A percentile compares a stretch with the other conserved stretches of the same genome.
These are phyloP conservation scores for Apiotrichum mycotoxinovorans DNA, from an alignment of 1,284 basidiomycete genomes.

Conservation along the genomic window DNA sequence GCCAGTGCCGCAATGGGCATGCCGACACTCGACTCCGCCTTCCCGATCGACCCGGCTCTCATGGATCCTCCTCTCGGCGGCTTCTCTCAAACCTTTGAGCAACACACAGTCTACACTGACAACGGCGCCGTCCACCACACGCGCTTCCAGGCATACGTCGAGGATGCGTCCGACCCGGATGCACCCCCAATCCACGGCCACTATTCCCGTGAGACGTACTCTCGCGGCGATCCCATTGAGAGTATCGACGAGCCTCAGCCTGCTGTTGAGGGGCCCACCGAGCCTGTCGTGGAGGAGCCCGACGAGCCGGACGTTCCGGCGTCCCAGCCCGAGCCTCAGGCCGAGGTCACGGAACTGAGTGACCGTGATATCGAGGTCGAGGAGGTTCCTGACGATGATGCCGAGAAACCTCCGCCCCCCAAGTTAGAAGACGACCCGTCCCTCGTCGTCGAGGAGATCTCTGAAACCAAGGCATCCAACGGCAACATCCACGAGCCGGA, in stretches of 20 bases:
- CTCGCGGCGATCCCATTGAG: background rate
- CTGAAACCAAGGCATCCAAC: background rate
- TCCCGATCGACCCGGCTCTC: background rate
- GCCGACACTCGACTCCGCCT: background rate
- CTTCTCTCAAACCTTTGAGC: background rate
- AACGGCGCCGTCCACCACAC: background rate
- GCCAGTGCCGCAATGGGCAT: too few relatives aligned
- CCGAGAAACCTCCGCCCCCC: background rate
- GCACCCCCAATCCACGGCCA: background rate
- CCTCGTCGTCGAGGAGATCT: background rate
- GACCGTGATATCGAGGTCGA: background rate
- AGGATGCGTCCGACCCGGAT: slow-evolving; percentile 3
- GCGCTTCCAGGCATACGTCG: background rate
- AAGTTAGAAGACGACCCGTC: background rate
- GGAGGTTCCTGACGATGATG: background rate
- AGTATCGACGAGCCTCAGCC: background rate
- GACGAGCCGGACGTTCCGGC: background rate
- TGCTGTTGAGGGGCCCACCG: background rate
- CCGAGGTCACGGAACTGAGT: background rate
- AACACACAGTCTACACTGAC: too few relatives aligned
- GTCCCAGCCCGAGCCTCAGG: background rate
- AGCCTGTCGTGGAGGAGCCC: background rate
- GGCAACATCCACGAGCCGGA: background rate
- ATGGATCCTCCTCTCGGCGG: background rate
- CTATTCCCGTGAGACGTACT: background rate